Conservation (phyloP, 2,329 filamentous ascomycete genomes). For the Hypoxylon sp. region DNA sequence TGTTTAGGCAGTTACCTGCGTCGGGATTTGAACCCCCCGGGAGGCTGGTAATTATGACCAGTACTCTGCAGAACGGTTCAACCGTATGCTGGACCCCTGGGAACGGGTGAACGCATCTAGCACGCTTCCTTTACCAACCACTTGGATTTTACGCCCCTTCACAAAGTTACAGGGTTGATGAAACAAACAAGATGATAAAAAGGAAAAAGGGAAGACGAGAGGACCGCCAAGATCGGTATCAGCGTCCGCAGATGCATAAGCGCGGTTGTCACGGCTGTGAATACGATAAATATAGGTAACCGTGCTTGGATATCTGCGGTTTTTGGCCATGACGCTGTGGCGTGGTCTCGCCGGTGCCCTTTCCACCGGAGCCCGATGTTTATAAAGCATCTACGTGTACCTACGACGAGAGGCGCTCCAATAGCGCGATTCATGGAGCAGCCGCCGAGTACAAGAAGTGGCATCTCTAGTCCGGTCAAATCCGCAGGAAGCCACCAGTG, state of each 20-base stretch:
- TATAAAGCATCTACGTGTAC: background rate
- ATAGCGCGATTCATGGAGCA: background rate
- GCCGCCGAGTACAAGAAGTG: background rate
- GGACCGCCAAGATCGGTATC: constrained; percentile 5
- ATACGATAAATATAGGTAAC: constrained; percentile 15
- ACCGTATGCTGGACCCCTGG: constrained; percentile 27
- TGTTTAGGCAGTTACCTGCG: constrained; percentile 2
- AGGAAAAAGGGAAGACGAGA: background rate
- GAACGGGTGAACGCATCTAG: constrained; percentile 32
- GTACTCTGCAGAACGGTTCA: constrained; percentile 18
- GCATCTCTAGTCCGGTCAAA: constrained; percentile 10
- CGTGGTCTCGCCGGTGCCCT: constrained; percentile 3
- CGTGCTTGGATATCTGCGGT: background rate
- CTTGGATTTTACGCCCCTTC: constrained; percentile 7
- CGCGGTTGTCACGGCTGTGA: background rate
- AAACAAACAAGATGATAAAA: constrained; percentile 2
- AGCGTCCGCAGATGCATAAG: constrained; percentile 3
- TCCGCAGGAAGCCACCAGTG: constrained; percentile 5
- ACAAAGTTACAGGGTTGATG: background rate
- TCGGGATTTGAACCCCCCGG: constrained; percentile 14
- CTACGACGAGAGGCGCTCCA: background rate
- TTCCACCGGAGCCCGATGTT: constrained; percentile 5
- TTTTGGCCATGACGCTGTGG: constrained; percentile 10
- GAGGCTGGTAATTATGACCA: constrained; percentile 13
- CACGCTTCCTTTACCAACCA: constrained; percentile 19